Evolutionary conservation across 805 yeast genomes (phyloP), one percentile per base, ranked within the genome.

Genomic region (Ogataea thermomethanolica): DNA sequence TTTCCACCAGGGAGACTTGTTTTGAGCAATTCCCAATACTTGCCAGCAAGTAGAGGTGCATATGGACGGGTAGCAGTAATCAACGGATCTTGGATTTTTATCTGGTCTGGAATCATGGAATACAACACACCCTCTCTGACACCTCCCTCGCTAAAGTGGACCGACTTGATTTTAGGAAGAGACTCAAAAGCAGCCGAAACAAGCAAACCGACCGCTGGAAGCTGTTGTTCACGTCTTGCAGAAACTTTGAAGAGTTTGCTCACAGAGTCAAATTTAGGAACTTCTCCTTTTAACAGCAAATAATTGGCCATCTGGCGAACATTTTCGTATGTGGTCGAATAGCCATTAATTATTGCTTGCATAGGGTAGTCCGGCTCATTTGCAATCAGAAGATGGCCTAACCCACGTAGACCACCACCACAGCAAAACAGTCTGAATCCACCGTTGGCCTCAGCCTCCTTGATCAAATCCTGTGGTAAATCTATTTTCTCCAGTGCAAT

Each of bases 71-170:
- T 76, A 3, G 88, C 85, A 3, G 83, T 76, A 14, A 79, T 51
- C 17, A 84, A 54, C 5, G 93, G 93, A 50, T 84, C 91, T 52
- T 81, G 81, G 3, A 73, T 61, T 45, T 82, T 72, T 23, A 82
- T 68, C 26, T 69, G 69, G 14, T 71, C 64, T 14, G 87, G 79
- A 25, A 84, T 64, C 52, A 73, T 72, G 6, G 84, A 76, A 55
- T 77, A 84, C 26, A 84, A 53, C 1, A 80, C 78, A 45, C 91
- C 91, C 62, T 84, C 91, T 50, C 91, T 69, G 15, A 83, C 81
- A 43, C 89, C 89, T 48, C 88, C 89, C 57, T 83, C 88, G 41
- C 81, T 73, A 57, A 84, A 84, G 50, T 81, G 78, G 21, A 84
- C 71, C 2, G 81, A 73, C 49, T 76, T 76, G 29, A 82, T 68